A percentile compares a stretch with the other conserved stretches of the same genome.
Evolutionary conservation across 768 basidiomycete genomes (phyloP).

Genomic region (Cystofilobasidium bisporidii): DNA sequence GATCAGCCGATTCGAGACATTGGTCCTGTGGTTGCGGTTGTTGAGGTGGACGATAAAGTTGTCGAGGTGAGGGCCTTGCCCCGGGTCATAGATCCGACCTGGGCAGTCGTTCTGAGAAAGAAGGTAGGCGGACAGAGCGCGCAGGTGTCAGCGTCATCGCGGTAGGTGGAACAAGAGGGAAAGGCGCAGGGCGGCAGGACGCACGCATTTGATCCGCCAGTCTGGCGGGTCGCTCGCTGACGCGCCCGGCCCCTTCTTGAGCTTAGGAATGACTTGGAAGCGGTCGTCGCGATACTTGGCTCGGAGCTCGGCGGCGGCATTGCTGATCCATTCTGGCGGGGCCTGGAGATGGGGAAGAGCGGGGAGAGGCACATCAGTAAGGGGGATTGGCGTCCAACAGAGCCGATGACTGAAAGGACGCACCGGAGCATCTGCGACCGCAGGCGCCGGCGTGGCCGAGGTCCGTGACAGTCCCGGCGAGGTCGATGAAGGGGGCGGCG

Average conservation of each 20-base stretch:
- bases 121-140: not conserved
- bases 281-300: slow-evolving; percentile 66
- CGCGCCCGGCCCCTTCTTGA: slow-evolving; percentile 42
- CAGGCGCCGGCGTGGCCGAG: slow-evolving; percentile 35
- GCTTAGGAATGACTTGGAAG: slow-evolving; percentile 62
- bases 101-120: slow-evolving; percentile 56
- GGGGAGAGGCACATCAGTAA: slow-evolving; percentile 2
- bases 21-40: slow-evolving; percentile 40
- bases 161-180: not conserved
- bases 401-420: too few species aligned
- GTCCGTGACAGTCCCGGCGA: slow-evolving; percentile 36
- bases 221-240: slow-evolving; percentile 41
- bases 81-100: slow-evolving; percentile 87
- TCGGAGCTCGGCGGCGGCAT: slow-evolving; percentile 59
- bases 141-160: too few species aligned
- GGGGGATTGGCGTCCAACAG: too few species aligned
- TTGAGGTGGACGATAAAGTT: slow-evolving; percentile 87
- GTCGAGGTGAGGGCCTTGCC: slow-evolving; percentile 70
- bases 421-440: not conserved
- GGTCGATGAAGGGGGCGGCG: not conserved
- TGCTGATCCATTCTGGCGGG: slow-evolving; percentile 62
- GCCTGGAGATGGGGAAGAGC: slow-evolving; percentile 34
- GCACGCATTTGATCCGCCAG: slow-evolving; percentile 78
- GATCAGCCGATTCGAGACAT: slow-evolving; percentile 27
- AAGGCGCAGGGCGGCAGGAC: not conserved